A percentile compares a stretch with the other conserved stretches of the same genome.
Conservation (phyloP, 306 rosid genomes). For the Benincasa hispida region DNA sequence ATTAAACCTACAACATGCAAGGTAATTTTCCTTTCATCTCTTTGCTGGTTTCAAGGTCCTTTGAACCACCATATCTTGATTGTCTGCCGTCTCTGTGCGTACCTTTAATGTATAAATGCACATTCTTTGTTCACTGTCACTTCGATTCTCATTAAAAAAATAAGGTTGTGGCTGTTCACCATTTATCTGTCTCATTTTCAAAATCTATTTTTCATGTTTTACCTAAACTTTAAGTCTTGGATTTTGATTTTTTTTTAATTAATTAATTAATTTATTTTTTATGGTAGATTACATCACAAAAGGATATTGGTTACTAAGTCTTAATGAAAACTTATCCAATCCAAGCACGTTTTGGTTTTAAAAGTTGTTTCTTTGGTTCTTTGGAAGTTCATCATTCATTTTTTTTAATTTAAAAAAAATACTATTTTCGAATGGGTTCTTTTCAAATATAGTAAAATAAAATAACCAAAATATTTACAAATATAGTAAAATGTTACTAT, state of each 20-base stretch:
- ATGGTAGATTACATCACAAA: neutral
- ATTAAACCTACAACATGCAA: constrained; percentile 42
- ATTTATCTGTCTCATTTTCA: neutral
- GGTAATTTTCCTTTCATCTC: constrained; percentile 34
- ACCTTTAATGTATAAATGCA: neutral
- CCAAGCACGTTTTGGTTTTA: neutral
- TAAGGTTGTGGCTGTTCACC: neutral
- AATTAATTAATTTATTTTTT: too few species aligned
- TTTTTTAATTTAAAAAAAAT: too few species aligned
- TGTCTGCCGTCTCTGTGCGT: neutral
- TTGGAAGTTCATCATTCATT: too few species aligned
- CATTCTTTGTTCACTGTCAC: neutral
- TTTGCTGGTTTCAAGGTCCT: neutral
- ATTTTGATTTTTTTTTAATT: neutral
- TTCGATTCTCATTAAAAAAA: neutral
- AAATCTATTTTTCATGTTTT: neutral
- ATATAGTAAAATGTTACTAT: too few species aligned
- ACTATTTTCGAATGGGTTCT: too few species aligned
- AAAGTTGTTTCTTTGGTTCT: neutral
- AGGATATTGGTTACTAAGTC: neutral
- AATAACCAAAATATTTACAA: too few species aligned
- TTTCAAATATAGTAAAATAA: too few species aligned
- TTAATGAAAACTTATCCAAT: neutral
- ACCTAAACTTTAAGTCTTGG: neutral
- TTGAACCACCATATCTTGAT: neutral